Evolutionary conservation across 2,329 filamentous ascomycete genomes (phyloP).

Genomic region (Simplicillium aogashimaense): DNA sequence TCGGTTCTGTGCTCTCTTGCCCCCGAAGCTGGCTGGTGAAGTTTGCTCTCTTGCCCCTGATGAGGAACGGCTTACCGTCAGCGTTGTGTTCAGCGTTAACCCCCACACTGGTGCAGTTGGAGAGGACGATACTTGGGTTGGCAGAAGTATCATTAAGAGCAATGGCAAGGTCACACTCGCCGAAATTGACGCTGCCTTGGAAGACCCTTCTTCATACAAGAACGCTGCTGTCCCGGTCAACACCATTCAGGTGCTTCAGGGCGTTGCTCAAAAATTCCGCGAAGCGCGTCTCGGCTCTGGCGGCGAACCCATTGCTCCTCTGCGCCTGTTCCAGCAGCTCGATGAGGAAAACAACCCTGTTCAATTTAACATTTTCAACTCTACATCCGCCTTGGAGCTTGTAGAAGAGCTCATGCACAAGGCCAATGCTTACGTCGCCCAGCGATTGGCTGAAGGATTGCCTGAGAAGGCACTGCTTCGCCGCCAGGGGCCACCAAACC

Average conservation of each 20-base stretch:
- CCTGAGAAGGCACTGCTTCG: constrained; percentile 91
- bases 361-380: constrained; percentile 92
- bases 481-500: constrained; percentile 75
- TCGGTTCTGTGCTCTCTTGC: constrained; percentile 78
- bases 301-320: constrained; percentile 68
- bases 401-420: constrained; percentile 94
- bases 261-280: constrained; percentile 81
- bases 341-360: constrained; percentile 98
- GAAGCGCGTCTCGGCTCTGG: constrained; percentile 77
- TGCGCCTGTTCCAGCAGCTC: constrained; percentile 84
- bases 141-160: constrained; percentile 89
- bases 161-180: constrained; percentile 74
- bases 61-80: constrained; percentile 85
- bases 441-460: constrained; percentile 67
- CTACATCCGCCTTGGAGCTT: constrained; percentile 78
- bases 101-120: constrained; percentile 66
- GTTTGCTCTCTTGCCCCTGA: constrained; percentile 79
- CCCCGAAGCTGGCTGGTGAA: constrained; percentile 73
- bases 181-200: constrained; percentile 76
- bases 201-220: constrained; percentile 49
- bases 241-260: constrained; percentile 72
- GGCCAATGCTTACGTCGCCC: constrained; percentile 80
- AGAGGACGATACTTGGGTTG: constrained; percentile 87
- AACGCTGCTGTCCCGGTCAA: constrained; percentile 59
- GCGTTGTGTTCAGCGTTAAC: constrained; percentile 87